phyloP scores from a whole-genome alignment of 2,329 filamentous ascomycete species.

The Stromatinia cepivora region DNA sequence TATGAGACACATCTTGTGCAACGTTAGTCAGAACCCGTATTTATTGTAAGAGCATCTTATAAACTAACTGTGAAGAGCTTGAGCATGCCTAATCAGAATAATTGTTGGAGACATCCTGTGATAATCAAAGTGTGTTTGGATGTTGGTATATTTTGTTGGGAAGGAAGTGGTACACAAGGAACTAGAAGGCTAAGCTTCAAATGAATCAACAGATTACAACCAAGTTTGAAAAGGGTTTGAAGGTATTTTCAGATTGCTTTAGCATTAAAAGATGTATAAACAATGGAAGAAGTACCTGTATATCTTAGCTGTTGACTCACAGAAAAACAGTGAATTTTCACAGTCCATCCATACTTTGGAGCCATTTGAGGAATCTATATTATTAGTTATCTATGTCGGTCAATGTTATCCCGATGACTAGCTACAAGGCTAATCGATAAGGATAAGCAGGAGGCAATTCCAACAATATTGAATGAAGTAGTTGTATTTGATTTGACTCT shows the following conservation, averaged over 20 bases:
- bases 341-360: neutral
- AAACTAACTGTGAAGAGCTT: slow-evolving; percentile 46
- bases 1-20: slow-evolving; percentile 38
- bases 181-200: neutral
- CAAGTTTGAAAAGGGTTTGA: neutral
- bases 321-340: neutral
- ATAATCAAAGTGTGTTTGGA: neutral
- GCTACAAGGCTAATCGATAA: neutral
- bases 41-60: neutral
- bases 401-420: neutral
- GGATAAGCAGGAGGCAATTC: neutral
- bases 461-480: neutral
- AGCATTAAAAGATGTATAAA: neutral
- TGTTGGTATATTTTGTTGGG: neutral
- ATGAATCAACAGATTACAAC: neutral
- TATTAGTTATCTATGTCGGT: slow-evolving; percentile 5
- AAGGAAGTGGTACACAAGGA: neutral
- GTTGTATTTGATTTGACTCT: slow-evolving; percentile 25
- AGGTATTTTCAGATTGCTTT: neutral
- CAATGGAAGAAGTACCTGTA: neutral
- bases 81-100: slow-evolving; percentile 47
- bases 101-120: slow-evolving; percentile 44
- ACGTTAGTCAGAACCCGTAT: slow-evolving; percentile 19
- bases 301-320: neutral
- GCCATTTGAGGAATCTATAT: neutral